phyloP scores from a whole-genome alignment of 495 filamentous ascomycete species.

The Hypoxylon cercidicola region DNA sequence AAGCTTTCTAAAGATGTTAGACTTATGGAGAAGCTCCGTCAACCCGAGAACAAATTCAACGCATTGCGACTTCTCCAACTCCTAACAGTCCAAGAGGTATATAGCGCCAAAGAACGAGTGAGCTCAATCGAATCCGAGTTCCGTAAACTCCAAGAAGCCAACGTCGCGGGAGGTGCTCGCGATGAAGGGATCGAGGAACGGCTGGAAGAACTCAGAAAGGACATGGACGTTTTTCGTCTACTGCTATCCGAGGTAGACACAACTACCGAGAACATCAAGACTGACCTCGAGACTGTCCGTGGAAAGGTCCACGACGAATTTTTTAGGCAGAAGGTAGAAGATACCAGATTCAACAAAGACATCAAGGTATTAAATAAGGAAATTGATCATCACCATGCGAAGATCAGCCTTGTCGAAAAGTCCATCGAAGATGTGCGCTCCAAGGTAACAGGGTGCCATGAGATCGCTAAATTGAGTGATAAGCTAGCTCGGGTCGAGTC shows the following conservation, averaged over 20 bases:
- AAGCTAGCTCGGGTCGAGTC: slow-evolving; percentile 29
- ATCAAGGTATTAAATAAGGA: slow-evolving; percentile 32
- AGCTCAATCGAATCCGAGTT: slow-evolving; percentile 24
- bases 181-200: slow-evolving; percentile 30
- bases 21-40: slow-evolving; percentile 25
- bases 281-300: slow-evolving; percentile 26
- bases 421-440: slow-evolving; percentile 11
- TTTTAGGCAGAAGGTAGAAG: slow-evolving; percentile 31
- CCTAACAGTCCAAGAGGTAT: slow-evolving; percentile 32
- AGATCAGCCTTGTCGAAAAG: slow-evolving; percentile 14
- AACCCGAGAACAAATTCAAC: slow-evolving; percentile 29
- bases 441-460: slow-evolving; percentile 8
- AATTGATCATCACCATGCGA: slow-evolving; percentile 17
- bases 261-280: slow-evolving; percentile 15
- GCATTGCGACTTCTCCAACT: slow-evolving; percentile 30
- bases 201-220: slow-evolving; percentile 29
- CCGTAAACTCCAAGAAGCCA: slow-evolving; percentile 27
- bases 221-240: slow-evolving; percentile 26
- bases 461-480: slow-evolving; percentile 23
- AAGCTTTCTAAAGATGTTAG: slow-evolving; percentile 20
- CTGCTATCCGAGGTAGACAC: slow-evolving; percentile 26
- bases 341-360: slow-evolving; percentile 33
- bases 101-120: slow-evolving; percentile 19
- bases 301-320: slow-evolving; percentile 33
- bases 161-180: slow-evolving; percentile 1